Evolutionary conservation across 2,329 filamentous ascomycete genomes (phyloP).

Genomic region (Microcyclospora pomicola): DNA sequence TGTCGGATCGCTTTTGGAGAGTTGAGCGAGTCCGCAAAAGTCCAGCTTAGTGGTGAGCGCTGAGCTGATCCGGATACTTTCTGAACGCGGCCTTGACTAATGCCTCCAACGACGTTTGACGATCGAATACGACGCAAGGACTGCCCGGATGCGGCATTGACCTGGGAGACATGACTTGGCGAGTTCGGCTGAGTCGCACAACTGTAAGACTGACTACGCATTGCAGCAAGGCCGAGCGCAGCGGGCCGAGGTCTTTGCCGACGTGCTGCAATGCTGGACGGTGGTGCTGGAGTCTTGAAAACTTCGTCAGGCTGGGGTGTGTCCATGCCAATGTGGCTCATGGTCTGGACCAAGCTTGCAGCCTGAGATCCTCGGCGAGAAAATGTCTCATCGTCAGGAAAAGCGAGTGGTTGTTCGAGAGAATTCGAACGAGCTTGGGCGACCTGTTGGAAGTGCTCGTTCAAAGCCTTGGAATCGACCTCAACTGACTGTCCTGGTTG

Average conservation of each 20-base stretch:
- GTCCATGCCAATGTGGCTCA: constrained; percentile 23
- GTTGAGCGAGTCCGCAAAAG: constrained; percentile 34
- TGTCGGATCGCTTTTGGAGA: constrained; percentile 32
- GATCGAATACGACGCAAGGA: constrained; percentile 37
- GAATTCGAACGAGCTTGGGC: constrained; percentile 9
- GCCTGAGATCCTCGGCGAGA: constrained; percentile 18
- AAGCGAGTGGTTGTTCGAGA: constrained; percentile 21
- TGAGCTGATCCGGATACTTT: constrained; percentile 34
- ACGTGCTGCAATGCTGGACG: constrained; percentile 27
- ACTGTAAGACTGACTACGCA: constrained; percentile 28
- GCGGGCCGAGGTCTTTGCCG: constrained; percentile 27
- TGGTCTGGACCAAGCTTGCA: constrained; percentile 21
- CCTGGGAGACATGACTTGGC: constrained; percentile 35
- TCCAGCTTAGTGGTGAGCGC: constrained; percentile 33
- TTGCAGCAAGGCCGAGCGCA: constrained; percentile 27
- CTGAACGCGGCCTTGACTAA: constrained; percentile 31
- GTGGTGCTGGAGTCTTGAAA: constrained; percentile 25
- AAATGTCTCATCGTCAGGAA: constrained; percentile 20
- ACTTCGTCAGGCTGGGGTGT: constrained; percentile 18
- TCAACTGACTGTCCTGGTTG: constrained; percentile 24
- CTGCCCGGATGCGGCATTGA: constrained; percentile 58
- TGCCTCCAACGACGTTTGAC: constrained; percentile 29
- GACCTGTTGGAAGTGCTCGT: constrained; percentile 22
- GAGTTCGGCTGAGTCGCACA: constrained; percentile 26
- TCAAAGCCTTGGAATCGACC: constrained; percentile 20